Base-by-base conservation (phyloP, 2,329 filamentous ascomycete genomes). In the Fonsecaea multimorphosa region DNA sequence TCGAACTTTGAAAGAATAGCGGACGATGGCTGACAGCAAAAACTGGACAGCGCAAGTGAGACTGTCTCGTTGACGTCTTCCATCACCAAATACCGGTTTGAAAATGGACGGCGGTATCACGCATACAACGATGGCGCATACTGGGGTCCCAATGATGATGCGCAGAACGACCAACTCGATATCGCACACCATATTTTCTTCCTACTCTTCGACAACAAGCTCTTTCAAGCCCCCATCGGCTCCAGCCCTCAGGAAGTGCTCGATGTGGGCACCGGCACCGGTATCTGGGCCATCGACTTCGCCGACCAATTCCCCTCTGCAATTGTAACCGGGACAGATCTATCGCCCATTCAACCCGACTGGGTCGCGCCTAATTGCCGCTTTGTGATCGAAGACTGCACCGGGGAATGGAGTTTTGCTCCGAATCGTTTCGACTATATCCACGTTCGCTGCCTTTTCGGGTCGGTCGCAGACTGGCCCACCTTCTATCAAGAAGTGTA, bases 121-220 rank as follows among this genome's bases (percentile, higher is more conserved):
- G 73, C 74, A 14, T 77, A 74, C 64, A 69, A 73, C 56, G 75
- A 76, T 46, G 74, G 74, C 34, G 74, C 78, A 71, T 80, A 80
- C 61, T 75, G 76, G 29, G 72, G 79, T 32, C 79, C 79, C 11
- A 81, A 80, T 67, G 79, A 81, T 66, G 76, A 80, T 61, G 73
- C 76, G 68, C 78, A 81, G 68, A 78, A 80, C 68, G 78, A 80
- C 59, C 78, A 78, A 19, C 73, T 80, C 49, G 74, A 76, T 52
- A 68, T 81, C 57, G 73, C 76, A 63, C 79, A 81, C 68, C 77
- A 79, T 63, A 61, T 55, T 7, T 53, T 53, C 34, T 63, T 38
- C 53, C 56, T 68, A 2, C 53, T 59, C 7, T 32, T 67, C 31
- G 22, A 32, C 9, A 27, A 29, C 8, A 22, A 32, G 19, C 27